Conservation (phyloP, 805 yeast genomes). For the Metschnikowia cubensis region DNA sequence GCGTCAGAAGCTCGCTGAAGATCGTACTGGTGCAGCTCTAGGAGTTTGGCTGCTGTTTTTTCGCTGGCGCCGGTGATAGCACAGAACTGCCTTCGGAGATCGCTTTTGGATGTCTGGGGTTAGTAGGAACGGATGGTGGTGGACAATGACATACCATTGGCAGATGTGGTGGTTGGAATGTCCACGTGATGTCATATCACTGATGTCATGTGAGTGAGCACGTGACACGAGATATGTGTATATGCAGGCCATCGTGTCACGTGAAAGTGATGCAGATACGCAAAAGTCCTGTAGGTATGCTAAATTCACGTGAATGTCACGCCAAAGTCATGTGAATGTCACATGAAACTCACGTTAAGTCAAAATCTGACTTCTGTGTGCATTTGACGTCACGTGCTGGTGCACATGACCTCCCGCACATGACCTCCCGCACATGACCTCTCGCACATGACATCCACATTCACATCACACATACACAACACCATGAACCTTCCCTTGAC, state of each 20-base stretch:
- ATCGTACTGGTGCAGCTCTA: constrained; percentile 29
- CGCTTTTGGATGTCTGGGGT: constrained; percentile 10
- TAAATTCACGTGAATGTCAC: background rate
- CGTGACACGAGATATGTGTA: too few relatives aligned
- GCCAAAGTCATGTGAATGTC: background rate
- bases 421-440: too few relatives aligned
- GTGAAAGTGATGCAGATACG: too few relatives aligned
- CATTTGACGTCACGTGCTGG: too few relatives aligned
- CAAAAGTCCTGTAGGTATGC: too few relatives aligned
- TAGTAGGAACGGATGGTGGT: constrained; percentile 1
- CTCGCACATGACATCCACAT: too few relatives aligned
- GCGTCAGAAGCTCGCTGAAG: constrained; percentile 30
- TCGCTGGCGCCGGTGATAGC: constrained; percentile 38
- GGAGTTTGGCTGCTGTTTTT: constrained; percentile 33
- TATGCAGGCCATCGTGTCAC: too few relatives aligned
- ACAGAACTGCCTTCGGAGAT: constrained; percentile 32
- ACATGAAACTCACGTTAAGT: background rate
- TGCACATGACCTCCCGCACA: too few relatives aligned
- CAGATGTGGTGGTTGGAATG: background rate
- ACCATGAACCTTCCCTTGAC: constrained; percentile 5
- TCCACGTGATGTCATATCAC: background rate
- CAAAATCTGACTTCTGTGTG: too few relatives aligned
- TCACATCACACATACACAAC: background rate
- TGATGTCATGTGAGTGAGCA: background rate
- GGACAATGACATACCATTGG: background rate